phyloP scores from a whole-genome alignment of 495 filamentous ascomycete species.

The Penicillium angulare region DNA sequence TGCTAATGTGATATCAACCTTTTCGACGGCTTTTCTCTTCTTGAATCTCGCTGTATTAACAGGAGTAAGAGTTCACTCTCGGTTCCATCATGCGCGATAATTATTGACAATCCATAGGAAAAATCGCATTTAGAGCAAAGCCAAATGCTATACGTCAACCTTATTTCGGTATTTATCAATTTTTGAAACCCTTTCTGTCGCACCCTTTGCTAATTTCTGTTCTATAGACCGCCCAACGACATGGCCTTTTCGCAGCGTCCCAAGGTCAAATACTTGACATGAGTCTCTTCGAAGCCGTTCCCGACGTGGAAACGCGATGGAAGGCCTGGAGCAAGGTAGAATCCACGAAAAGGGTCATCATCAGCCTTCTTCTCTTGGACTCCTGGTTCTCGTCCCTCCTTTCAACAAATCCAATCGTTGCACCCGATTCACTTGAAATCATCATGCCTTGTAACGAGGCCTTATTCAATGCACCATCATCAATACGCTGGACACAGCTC shows the following conservation, averaged over 20 bases:
- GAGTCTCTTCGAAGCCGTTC: constrained; percentile 43
- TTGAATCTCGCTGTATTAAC: constrained; percentile 51
- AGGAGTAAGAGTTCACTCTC: constrained; percentile 32
- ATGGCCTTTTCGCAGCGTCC: constrained; percentile 48
- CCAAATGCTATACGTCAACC: constrained; percentile 51
- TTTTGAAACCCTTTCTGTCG: no score
- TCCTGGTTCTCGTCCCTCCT: constrained; percentile 52
- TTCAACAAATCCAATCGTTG: constrained; percentile 47
- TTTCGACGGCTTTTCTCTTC: constrained; percentile 47
- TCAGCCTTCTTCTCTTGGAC: constrained; percentile 49
- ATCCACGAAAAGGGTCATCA: constrained; percentile 49
- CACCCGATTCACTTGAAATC: constrained; percentile 47
- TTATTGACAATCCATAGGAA: constrained; percentile 33
- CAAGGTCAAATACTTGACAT: constrained; percentile 48
- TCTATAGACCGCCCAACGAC: constrained; percentile 46
- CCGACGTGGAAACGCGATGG: constrained; percentile 50
- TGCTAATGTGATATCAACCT: constrained; percentile 40
- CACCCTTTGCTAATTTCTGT: neutral
- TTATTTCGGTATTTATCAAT: constrained; percentile 51
- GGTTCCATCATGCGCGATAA: neutral
- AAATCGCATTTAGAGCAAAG: constrained; percentile 45
- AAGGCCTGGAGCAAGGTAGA: constrained; percentile 55
- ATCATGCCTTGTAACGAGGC: constrained; percentile 46
- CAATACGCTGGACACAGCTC: constrained; percentile 48
- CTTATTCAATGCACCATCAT: constrained; percentile 45